Conservation (phyloP, 176 grass and related monocot genomes). For the Rhynchospora tenuis region DNA sequence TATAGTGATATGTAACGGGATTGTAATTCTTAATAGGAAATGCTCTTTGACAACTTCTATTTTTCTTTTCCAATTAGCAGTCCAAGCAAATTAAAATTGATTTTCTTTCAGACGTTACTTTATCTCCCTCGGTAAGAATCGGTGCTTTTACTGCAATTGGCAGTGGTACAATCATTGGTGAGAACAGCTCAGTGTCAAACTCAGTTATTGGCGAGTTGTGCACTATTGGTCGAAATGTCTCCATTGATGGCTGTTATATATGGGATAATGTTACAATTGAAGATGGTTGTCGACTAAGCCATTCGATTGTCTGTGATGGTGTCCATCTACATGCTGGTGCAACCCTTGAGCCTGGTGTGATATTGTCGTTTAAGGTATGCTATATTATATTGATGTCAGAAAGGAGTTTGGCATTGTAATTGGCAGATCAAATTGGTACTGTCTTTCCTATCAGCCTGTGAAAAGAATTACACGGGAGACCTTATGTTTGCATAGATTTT, state of each 20-base stretch:
- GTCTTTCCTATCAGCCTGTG: background rate
- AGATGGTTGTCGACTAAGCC: too few relatives aligned
- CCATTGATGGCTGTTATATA: constrained; percentile 64
- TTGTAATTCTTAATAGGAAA: background rate
- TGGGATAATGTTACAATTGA: constrained; percentile 88
- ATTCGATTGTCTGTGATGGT: too few relatives aligned
- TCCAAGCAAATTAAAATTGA: too few relatives aligned
- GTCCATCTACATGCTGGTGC: too few relatives aligned
- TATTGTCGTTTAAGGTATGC: too few relatives aligned
- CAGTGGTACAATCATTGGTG: constrained; percentile 65
- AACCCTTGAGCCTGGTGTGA: too few relatives aligned
- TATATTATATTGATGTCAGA: too few relatives aligned
- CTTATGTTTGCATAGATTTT: background rate
- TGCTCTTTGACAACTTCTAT: background rate
- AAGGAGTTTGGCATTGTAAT: background rate
- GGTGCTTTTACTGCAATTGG: constrained; percentile 69
- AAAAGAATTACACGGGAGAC: background rate
- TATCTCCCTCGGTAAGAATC: too few relatives aligned
- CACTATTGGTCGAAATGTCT: constrained; percentile 63
- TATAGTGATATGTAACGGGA: background rate
- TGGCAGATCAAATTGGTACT: background rate
- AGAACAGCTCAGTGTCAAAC: constrained; percentile 48
- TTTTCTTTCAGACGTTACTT: too few relatives aligned
- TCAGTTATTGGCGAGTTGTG: constrained; percentile 74
- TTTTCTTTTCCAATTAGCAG: constrained; percentile 6